Evolutionary conservation across 2,329 filamentous ascomycete species (phyloP), one percentile per base, ranked within the genome.

Genomic region (Ophiostoma montium): DNA sequence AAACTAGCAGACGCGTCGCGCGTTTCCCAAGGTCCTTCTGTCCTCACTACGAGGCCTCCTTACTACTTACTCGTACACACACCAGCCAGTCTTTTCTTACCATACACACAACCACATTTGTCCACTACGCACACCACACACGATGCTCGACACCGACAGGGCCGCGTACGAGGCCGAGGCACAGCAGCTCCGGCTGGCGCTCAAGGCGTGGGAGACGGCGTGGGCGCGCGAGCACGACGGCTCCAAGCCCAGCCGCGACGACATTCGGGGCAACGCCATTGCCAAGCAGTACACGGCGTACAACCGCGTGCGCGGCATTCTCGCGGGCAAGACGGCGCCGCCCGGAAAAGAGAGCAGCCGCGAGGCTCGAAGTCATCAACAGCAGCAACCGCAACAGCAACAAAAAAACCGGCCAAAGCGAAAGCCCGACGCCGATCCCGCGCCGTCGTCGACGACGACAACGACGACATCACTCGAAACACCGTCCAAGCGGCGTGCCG

Each of bases 251-350:
- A 69, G 72, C 46, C 74, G 83, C 50, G 75, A 79, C n/a, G 84
- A 87, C 58, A 88, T 90, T 68, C 88, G 86, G 65, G 71, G 73
- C 47, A 79, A 86, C 57, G 72, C 74, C 0, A 87, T 89, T 58
- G 81, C 80, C 35, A 70, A 70, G 43, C 88, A 87, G 60, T 90
- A 90, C 64, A 86, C 84, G 61, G 74, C 84, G 54, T 89, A 88
- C 64, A 80, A 81, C 61, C 79, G 73, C 55, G 61, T 82, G 47
- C 74, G 81, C 54, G 72, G 78, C 57, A 69, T 77, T 42, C 65
- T 80, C 51, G 62, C 71, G 1, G 75, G 76, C 50, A 80, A 78
- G 59, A 54, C 68, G 46, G 27, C 5, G 5, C n/a, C 27, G 12
- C 3, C n/a, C 13, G 18, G 3, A 39, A 21, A 19, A 2, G 15